A percentile compares a stretch with the other conserved stretches of the same genome.
These are phyloP conservation scores for Skeletonema potamos DNA, from an alignment of 108 stramenopile genomes.

Conservation along the genomic window DNA sequence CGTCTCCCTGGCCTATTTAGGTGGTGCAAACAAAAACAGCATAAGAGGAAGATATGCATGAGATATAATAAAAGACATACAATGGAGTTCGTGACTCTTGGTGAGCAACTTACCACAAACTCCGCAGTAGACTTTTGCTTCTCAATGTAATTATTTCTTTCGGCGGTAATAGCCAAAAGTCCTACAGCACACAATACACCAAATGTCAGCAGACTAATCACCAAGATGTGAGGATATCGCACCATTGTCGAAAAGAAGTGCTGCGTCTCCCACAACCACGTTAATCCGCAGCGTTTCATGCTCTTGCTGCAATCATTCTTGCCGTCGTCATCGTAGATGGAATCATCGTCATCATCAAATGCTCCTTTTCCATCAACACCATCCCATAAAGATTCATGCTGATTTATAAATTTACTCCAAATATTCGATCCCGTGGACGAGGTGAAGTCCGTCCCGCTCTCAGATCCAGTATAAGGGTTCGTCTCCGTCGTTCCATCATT, in stretches of 20 bases:
- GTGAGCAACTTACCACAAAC: neutral
- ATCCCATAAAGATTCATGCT: constrained; percentile 1
- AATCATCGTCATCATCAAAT: constrained; percentile 11
- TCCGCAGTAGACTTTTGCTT: constrained; percentile 4
- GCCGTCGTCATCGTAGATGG: neutral
- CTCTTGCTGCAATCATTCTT: constrained; percentile 1
- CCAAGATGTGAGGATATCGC: constrained; percentile 4
- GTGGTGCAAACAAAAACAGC: too few species aligned
- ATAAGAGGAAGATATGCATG: neutral
- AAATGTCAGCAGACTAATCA: constrained; percentile 11
- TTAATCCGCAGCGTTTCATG: constrained; percentile 16
- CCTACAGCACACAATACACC: constrained; percentile 6
- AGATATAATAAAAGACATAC: neutral
- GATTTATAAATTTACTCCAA: neutral
- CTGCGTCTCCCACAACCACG: constrained; percentile 14
- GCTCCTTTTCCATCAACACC: constrained; percentile 8
- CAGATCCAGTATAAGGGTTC: neutral
- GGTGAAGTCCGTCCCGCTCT: neutral
- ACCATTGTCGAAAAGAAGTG: constrained; percentile 14
- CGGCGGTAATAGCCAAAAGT: constrained; percentile 3
- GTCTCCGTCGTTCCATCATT: neutral
- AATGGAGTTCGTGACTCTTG: neutral
- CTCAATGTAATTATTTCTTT: neutral
- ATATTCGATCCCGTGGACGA: neutral
- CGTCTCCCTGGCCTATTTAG: constrained; percentile 21